phyloP scores from a whole-genome alignment of 106 monocot species.

The Xerophyta viscosa region DNA sequence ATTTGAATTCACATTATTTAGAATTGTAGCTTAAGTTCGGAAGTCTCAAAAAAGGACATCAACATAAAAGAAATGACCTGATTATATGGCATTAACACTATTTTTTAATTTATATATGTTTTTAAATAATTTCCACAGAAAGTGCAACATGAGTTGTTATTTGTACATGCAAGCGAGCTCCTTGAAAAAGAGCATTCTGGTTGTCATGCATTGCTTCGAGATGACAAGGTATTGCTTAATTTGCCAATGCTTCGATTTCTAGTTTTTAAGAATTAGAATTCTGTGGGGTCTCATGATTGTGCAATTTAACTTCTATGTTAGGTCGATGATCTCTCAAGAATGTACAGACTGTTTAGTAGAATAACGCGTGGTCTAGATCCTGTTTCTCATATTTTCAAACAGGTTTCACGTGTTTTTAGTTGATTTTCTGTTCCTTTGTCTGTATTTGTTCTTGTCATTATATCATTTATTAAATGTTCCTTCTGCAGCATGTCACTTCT shows the following conservation, averaged over 20 bases:
- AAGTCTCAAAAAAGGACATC: no score
- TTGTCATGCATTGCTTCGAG: conserved; percentile 51
- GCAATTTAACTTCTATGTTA: conserved; percentile 6
- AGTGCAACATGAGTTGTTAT: conserved; percentile 55
- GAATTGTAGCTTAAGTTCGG: no score
- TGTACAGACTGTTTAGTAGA: conserved; percentile 37
- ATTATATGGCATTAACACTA: no score
- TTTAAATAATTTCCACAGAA: no score
- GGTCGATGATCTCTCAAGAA: conserved; percentile 42
- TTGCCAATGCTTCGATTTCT: no score
- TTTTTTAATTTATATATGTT: no score
- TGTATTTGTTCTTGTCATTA: neutral
- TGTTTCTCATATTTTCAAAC: conserved; percentile 41
- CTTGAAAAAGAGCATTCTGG: conserved; percentile 69
- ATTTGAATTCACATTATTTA: no score
- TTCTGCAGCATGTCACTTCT: conserved; percentile 57
- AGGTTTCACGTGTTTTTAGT: conserved; percentile 9
- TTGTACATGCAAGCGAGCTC: conserved; percentile 38
- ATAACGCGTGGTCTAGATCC: conserved; percentile 36
- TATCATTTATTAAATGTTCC: neutral
- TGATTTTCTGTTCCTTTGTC: neutral
- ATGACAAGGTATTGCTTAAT: conserved; percentile 43
- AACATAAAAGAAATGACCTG: no score
- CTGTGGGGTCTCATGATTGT: no score
- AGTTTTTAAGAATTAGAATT: no score